A percentile compares a stretch with the other conserved stretches of the same genome.
phyloP scores from a whole-genome alignment of 2,329 filamentous ascomycete genomes.

The Fonsecaea erecta region DNA sequence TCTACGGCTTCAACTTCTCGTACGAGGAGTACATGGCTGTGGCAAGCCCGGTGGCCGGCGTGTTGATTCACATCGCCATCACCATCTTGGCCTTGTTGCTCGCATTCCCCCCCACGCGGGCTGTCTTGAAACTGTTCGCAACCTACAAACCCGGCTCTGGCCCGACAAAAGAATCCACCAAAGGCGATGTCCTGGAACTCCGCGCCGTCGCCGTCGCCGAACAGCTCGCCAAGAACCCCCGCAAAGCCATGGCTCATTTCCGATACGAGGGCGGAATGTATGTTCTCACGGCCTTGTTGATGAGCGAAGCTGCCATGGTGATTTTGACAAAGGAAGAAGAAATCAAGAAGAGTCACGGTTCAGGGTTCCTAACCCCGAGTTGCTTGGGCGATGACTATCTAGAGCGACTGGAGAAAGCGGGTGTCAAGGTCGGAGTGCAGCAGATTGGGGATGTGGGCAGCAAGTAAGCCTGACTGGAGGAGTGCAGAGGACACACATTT shows the following conservation, averaged over 20 bases:
- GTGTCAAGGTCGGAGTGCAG: constrained; percentile 47
- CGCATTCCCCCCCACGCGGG: constrained; percentile 58
- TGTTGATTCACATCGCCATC: constrained; percentile 56
- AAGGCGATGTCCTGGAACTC: constrained; percentile 48
- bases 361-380: constrained; percentile 56
- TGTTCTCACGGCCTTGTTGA: constrained; percentile 48
- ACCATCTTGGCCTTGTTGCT: constrained; percentile 54
- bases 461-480: constrained; percentile 27
- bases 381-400: constrained; percentile 54
- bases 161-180: constrained; percentile 50
- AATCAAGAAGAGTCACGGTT: constrained; percentile 47
- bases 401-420: constrained; percentile 51
- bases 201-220: constrained; percentile 53
- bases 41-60: constrained; percentile 54
- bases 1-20: constrained; percentile 63
- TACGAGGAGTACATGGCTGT: constrained; percentile 63
- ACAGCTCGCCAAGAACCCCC: constrained; percentile 42
- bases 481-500: neutral
- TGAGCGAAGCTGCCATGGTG: constrained; percentile 53
- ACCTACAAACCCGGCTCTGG: constrained; percentile 57
- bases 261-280: constrained; percentile 51
- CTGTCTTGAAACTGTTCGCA: constrained; percentile 53
- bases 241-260: constrained; percentile 50
- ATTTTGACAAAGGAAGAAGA: constrained; percentile 47
- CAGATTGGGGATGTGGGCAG: constrained; percentile 38